phyloP scores from a whole-genome alignment of 106 monocot genomes.

The Dioscorea alata region DNA sequence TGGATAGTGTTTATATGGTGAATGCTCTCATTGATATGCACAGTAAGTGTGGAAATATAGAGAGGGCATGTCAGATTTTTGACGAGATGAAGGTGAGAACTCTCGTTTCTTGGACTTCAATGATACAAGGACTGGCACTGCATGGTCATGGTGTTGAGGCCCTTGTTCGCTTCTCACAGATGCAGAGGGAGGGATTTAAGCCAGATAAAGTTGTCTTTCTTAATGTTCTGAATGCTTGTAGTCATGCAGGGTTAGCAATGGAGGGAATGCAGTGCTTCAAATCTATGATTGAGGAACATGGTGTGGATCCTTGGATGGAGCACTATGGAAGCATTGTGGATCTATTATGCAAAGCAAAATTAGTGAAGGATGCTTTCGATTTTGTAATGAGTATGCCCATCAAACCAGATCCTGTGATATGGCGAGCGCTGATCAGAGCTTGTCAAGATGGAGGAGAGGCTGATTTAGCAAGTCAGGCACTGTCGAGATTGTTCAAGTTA shows the following conservation, averaged over 20 bases:
- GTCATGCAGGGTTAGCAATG: conserved; percentile 16
- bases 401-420: conserved; percentile 25
- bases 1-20: background rate
- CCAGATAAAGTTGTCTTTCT: conserved; percentile 23
- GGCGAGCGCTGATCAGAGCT: conserved; percentile 20
- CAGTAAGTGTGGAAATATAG: conserved; percentile 20
- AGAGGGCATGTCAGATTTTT: conserved; percentile 22
- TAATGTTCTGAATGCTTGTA: conserved; percentile 21
- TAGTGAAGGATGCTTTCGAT: conserved; percentile 15
- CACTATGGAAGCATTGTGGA: conserved; percentile 35
- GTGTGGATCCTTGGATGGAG: conserved; percentile 4
- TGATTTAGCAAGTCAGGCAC: conserved; percentile 10
- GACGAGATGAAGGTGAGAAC: conserved; percentile 10
- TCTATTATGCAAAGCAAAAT: conserved; percentile 20
- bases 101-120: conserved; percentile 19
- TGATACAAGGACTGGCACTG: conserved; percentile 31
- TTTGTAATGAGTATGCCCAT: conserved; percentile 17
- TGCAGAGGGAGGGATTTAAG: conserved; percentile 31
- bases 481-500: conserved; percentile 2
- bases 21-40: conserved; percentile 40
- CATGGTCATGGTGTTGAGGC: conserved; percentile 29
- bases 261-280: conserved; percentile 23
- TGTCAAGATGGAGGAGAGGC: conserved; percentile 20
- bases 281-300: conserved; percentile 24
- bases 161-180: conserved; percentile 28